phyloP scores from a whole-genome alignment of 768 basidiomycete genomes.

The Boletus vinaceobasis region DNA sequence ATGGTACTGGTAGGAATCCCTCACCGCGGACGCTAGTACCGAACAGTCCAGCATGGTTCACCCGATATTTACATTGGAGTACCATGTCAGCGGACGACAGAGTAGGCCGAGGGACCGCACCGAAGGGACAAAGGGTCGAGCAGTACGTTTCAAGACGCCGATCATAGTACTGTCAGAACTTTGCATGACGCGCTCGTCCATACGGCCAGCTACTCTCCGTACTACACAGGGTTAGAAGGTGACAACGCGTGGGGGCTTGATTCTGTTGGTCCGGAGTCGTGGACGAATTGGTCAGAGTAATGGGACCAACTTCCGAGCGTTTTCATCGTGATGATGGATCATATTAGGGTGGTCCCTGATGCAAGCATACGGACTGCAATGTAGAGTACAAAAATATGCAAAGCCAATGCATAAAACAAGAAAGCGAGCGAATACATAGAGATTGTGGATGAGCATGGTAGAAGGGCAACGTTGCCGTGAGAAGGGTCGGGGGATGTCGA shows the following conservation, averaged over 20 bases:
- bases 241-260: not conserved
- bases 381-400: conserved; percentile 10
- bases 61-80: not conserved
- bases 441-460: not conserved
- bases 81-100: not conserved
- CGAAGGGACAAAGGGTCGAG: not conserved
- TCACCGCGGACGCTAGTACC: not conserved
- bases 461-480: not conserved
- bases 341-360: not conserved
- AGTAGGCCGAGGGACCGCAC: not conserved
- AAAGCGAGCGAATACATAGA: conserved; percentile 13
- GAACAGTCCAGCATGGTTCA: not conserved
- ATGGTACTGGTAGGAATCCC: not conserved
- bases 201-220: not conserved
- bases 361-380: not conserved
- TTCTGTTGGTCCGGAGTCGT: conserved; percentile 1
- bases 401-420: not conserved
- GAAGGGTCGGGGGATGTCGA: not conserved
- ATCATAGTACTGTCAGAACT: not conserved
- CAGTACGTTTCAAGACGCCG: not conserved
- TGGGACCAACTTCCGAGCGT: not conserved
- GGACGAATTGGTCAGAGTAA: not conserved
- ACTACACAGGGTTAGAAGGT: not conserved
- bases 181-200: not conserved
- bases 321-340: not conserved